A percentile compares a stretch with the other conserved stretches of the same genome.
Conservation (phyloP, 2,329 filamentous ascomycete genomes). For the Nemania sp. region DNA sequence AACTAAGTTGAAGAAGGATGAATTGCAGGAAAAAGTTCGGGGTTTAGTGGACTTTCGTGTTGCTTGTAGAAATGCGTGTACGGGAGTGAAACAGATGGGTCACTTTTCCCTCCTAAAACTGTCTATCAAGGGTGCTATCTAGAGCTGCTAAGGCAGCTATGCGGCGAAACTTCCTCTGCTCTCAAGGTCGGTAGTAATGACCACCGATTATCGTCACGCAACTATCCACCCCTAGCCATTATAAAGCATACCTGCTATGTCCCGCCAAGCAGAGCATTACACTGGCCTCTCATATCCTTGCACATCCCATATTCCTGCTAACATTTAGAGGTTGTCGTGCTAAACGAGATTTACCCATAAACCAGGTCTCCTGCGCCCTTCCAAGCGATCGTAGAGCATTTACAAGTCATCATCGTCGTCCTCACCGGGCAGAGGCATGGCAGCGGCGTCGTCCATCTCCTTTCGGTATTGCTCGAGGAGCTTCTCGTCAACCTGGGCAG, state of each 20-base stretch:
- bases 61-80: slow-evolving; percentile 24
- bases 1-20: not conserved
- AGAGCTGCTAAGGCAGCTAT: slow-evolving; percentile 51
- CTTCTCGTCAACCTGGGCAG: slow-evolving; percentile 86
- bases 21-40: not conserved
- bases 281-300: slow-evolving; percentile 45
- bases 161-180: slow-evolving; percentile 47
- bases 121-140: slow-evolving; percentile 54
- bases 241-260: slow-evolving; percentile 44
- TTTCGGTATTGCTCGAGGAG: slow-evolving; percentile 84
- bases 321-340: slow-evolving; percentile 26
- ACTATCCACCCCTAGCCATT: slow-evolving; percentile 40
- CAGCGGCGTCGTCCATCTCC: slow-evolving; percentile 86
- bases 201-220: slow-evolving; percentile 46
- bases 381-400: slow-evolving; percentile 49
- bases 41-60: slow-evolving; percentile 24
- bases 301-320: slow-evolving; percentile 35
- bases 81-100: slow-evolving; percentile 37
- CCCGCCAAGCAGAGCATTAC: slow-evolving; percentile 47
- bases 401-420: slow-evolving; percentile 80
- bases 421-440: slow-evolving; percentile 92
- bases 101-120: slow-evolving; percentile 47
- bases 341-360: slow-evolving; percentile 30
- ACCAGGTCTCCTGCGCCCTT: slow-evolving; percentile 32
- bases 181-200: slow-evolving; percentile 38